Conservation (phyloP, 75 land plant species). For the Picea sitchensis region DNA sequence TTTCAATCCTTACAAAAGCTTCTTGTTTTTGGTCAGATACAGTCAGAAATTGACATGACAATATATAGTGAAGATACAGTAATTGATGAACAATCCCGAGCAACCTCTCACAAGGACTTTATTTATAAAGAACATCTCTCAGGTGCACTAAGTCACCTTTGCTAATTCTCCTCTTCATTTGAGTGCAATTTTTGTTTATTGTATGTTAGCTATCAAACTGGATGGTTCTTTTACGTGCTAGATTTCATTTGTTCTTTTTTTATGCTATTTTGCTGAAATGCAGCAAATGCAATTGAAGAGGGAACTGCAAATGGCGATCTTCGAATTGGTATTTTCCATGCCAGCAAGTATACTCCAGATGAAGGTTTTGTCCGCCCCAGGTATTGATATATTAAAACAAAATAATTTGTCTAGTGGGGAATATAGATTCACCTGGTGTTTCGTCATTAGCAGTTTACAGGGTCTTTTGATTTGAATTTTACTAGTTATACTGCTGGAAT, state of each 20-base stretch:
- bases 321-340: constrained; percentile 17
- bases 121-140: constrained; percentile 17
- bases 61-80: constrained; percentile 6
- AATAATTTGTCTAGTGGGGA: background rate
- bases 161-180: background rate
- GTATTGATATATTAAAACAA: background rate
- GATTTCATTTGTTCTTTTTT: background rate
- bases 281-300: constrained; percentile 18
- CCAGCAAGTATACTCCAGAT: constrained; percentile 7
- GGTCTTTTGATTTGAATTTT: constrained; percentile 2
- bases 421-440: background rate
- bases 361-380: constrained; percentile 25
- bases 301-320: constrained; percentile 14
- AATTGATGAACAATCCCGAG: background rate
- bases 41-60: constrained; percentile 6
- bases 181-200: background rate
- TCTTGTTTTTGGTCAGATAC: constrained; percentile 7
- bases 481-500: background rate
- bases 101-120: background rate
- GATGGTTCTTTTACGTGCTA: background rate
- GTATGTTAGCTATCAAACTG: background rate
- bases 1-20: background rate
- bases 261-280: background rate
- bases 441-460: background rate
- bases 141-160: background rate